Evolutionary conservation across 257 asterid genomes (phyloP).

Genomic region (Lantana camara): DNA sequence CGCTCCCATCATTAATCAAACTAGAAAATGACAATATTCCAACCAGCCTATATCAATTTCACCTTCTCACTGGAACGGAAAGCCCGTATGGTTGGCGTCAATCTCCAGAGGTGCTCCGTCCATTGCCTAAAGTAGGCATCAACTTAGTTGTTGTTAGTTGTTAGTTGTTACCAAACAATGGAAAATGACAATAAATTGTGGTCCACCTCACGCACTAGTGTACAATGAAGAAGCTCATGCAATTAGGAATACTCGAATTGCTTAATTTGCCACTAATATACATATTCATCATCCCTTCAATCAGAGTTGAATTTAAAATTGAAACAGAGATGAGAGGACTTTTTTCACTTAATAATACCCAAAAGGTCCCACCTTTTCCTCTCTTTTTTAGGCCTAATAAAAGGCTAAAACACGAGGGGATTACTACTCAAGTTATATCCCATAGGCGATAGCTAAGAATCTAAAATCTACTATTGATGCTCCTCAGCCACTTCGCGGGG

Average conservation of each 20-base stretch:
- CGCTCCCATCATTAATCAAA: not conserved
- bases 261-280: slow-evolving; percentile 8
- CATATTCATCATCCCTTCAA: slow-evolving; percentile 19
- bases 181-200: not conserved
- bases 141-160: no score
- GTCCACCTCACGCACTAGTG: not conserved
- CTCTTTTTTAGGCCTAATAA: not conserved
- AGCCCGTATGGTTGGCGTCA: no score
- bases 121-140: no score
- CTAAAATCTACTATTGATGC: not conserved
- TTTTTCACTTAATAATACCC: not conserved
- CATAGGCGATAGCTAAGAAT: slow-evolving; percentile 13
- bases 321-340: not conserved
- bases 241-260: not conserved
- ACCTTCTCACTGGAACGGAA: not conserved
- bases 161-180: not conserved
- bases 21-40: no score
- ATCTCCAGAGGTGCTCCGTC: no score
- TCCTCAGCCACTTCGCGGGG: not conserved
- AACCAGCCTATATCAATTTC: no score
- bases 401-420: slow-evolving; percentile 6
- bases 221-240: not conserved
- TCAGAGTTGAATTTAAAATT: not conserved
- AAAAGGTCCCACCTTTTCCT: slow-evolving; percentile 12
- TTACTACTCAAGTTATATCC: slow-evolving; percentile 9